Evolutionary conservation across 1,284 basidiomycete genomes (phyloP).

Genomic region (Porogramme epimiltina): DNA sequence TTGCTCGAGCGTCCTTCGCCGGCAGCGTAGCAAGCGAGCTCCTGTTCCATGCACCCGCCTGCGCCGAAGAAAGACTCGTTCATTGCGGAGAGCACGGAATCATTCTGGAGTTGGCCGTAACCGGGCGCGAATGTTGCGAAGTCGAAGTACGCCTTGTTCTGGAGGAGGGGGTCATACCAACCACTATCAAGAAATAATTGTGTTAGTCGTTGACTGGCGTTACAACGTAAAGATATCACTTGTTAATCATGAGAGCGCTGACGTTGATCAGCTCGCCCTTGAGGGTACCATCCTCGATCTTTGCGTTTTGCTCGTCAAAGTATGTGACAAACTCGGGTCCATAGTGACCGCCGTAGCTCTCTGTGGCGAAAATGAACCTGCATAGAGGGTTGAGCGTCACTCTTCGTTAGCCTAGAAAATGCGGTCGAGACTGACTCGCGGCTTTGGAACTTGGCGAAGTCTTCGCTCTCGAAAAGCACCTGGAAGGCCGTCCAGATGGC

Average conservation of each 20-base stretch:
- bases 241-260: constrained; percentile 43
- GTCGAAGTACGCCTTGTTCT: constrained; percentile 59
- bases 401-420: no score
- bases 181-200: constrained; percentile 40
- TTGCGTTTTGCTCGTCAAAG: constrained; percentile 66
- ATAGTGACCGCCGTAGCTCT: constrained; percentile 73
- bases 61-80: constrained; percentile 49
- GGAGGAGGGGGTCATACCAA: constrained; percentile 67
- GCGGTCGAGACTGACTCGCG: constrained; percentile 49
- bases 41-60: constrained; percentile 54
- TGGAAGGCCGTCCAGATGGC: constrained; percentile 69
- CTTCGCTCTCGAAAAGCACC: constrained; percentile 61
- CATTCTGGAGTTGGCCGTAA: constrained; percentile 60
- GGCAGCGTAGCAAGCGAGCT: constrained; percentile 55
- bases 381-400: no score
- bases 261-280: constrained; percentile 41
- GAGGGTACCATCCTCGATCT: constrained; percentile 46
- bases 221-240: constrained; percentile 29
- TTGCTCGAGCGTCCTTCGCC: constrained; percentile 47
- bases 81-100: constrained; percentile 45
- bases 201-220: no score
- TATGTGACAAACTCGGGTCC: constrained; percentile 65
- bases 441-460: constrained; percentile 59
- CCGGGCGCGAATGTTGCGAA: constrained; percentile 65
- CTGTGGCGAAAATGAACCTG: constrained; percentile 65